Evolutionary conservation across 176 grass and related monocot genomes (phyloP), one percentile per base, ranked within the genome.

Genomic region (Canna indica): DNA sequence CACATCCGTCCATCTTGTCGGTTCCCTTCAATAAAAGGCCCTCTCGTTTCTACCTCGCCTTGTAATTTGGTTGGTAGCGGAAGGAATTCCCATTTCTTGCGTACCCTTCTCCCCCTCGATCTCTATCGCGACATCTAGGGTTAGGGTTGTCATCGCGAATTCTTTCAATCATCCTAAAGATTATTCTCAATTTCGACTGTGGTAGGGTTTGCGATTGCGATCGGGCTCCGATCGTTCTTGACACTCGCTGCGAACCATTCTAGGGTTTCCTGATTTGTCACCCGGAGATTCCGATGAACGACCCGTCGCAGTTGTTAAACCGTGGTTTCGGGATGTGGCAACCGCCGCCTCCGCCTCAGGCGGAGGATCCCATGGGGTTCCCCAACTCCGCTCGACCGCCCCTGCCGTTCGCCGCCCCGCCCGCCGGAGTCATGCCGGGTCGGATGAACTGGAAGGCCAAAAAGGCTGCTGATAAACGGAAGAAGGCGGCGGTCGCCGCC

Each of bases 241-340:
- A 29, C 5, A 2, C 35, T 36, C 13, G 34, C 35, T 1, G 34
- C 20, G 9, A 13, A 66, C 7, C 18, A 38, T 66, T 39, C 35
- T 66, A 41, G 63, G 63, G 20, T 66, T 41, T 22, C 22, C 22
- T 65, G 32, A 36, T 36, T 66, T 66, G 17, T 38, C 20, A 34
- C 35, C 63, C 7, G 62, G 42, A 47, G 35, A 29, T 57, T 71
- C 48, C 59, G 67, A 76, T 38, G 65, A 97, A 88, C 85, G 84
- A 90, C 78, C 85, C 78, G 24, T 81, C 35, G 70, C 88, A 87
- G 64, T 75, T 87, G 85, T 77, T 88, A 78, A 79, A 84, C 26
- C 71, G 77, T 44, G 73, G 71, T 8, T 88, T 78, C 39, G 74
- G 78, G 50, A 84, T 81, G 83, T 81, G 88, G 47, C 88, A 33